Evolutionary conservation across 768 basidiomycete species (phyloP), one percentile per base, ranked within the genome.

Genomic region (Goffeauzyma gilvescens): DNA sequence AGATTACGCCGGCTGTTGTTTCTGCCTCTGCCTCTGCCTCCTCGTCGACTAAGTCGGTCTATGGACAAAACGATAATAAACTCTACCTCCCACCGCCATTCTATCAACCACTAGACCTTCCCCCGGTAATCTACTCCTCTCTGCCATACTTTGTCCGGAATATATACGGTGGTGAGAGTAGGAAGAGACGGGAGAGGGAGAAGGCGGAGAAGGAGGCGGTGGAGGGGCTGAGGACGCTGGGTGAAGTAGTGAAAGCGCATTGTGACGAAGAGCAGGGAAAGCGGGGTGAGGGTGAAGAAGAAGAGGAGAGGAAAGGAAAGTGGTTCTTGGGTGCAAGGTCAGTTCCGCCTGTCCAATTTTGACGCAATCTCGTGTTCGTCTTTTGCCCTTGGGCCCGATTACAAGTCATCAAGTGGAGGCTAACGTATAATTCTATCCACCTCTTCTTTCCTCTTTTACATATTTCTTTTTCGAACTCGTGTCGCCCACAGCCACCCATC

Each of bases 1-100:
- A 49, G 42, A 38, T 49, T n/a, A 32, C 30, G 23, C 47, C 47
- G 0, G 47, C 47, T 18, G 44, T 39, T 38, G 47, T 49, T 22
- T n/a, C n/a, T n/a, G n/a, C n/a, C n/a, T n/a, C n/a, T n/a, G n/a
- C n/a, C n/a, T n/a, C n/a, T n/a, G n/a, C n/a, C n/a, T n/a, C n/a
- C n/a, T n/a, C n/a, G n/a, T n/a, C n/a, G n/a, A n/a, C n/a, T n/a
- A n/a, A n/a, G n/a, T n/a, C n/a, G n/a, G n/a, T n/a, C n/a, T n/a
- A n/a, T n/a, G n/a, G n/a, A n/a, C n/a, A n/a, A n/a, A n/a, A n/a
- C n/a, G n/a, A n/a, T n/a, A n/a, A n/a, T n/a, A n/a, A n/a, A n/a
- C n/a, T n/a, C n/a, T n/a, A n/a, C n/a, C n/a, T n/a, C n/a, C n/a
- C n/a, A n/a, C n/a, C n/a, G n/a, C n/a, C n/a, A n/a, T n/a, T n/a